phyloP scores from a whole-genome alignment of 306 rosid genomes.

The Comarum palustre region DNA sequence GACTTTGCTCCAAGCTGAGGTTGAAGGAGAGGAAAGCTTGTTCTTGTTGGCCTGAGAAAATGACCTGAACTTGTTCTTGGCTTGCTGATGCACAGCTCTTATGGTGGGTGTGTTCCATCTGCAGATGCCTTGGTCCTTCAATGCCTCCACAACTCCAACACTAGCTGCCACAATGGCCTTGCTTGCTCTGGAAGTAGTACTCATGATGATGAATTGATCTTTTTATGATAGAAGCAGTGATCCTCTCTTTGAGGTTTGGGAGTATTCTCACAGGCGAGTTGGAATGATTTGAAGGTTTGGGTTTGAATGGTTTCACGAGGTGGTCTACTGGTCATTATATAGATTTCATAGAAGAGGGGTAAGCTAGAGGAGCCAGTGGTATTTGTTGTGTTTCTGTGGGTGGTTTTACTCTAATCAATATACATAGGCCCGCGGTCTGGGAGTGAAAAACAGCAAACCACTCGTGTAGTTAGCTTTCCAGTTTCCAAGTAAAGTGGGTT shows the following conservation, averaged over 20 bases:
- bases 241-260: neutral
- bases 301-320: neutral
- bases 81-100: constrained; percentile 26
- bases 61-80: constrained; percentile 25
- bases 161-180: constrained; percentile 31
- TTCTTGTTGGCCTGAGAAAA: constrained; percentile 18
- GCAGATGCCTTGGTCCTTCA: constrained; percentile 42
- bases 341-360: neutral
- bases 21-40: constrained; percentile 27
- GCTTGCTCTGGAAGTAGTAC: constrained; percentile 15
- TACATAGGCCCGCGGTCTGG: no score
- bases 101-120: constrained; percentile 30
- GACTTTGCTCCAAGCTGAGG: neutral
- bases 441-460: no score
- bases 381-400: no score
- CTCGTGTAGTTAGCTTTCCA: no score
- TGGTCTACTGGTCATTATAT: neutral
- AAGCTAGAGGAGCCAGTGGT: neutral
- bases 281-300: neutral
- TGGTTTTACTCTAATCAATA: no score
- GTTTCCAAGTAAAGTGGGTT: no score
- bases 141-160: constrained; percentile 39
- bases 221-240: neutral
- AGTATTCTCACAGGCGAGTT: neutral
- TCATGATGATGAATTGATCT: neutral